These are phyloP conservation scores for Calycina marina DNA, from an alignment of 2,329 filamentous ascomycete species.

Conservation along the genomic window DNA sequence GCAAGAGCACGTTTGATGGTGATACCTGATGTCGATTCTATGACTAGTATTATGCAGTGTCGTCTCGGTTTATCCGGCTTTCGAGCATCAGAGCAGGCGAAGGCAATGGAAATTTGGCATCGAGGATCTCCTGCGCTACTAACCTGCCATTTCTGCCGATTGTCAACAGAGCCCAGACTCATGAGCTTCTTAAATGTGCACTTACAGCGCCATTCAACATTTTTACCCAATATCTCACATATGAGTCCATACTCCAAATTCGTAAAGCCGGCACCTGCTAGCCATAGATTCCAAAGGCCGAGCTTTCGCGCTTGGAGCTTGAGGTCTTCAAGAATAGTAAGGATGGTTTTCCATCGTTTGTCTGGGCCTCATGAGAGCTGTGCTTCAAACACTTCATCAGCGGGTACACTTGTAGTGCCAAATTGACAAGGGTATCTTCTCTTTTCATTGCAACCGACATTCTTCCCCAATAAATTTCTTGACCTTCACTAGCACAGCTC, in stretches of 20 bases:
- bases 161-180: constrained; percentile 1
- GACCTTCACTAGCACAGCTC: no score
- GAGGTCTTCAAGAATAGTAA: no score
- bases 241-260: constrained; percentile 93
- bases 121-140: constrained; percentile 80
- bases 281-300: no score
- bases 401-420: no score
- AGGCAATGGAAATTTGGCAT: constrained; percentile 82
- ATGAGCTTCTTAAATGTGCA: constrained; percentile 12
- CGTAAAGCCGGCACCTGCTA: no score
- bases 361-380: no score
- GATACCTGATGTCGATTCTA: constrained; percentile 63
- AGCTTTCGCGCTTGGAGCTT: no score
- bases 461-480: no score
- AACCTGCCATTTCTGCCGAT: constrained; percentile 82
- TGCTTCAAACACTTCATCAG: no score
- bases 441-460: no score
- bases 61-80: constrained; percentile 75
- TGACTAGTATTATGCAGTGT: constrained; percentile 81
- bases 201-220: constrained; percentile 70
- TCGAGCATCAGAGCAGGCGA: constrained; percentile 70
- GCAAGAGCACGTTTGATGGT: constrained; percentile 68
- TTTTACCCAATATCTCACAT: constrained; percentile 86
- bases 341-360: no score
- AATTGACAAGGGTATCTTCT: no score